These are phyloP conservation scores for Neurospora hispaniola DNA, from an alignment of 495 filamentous ascomycete genomes.

Conservation along the genomic window DNA sequence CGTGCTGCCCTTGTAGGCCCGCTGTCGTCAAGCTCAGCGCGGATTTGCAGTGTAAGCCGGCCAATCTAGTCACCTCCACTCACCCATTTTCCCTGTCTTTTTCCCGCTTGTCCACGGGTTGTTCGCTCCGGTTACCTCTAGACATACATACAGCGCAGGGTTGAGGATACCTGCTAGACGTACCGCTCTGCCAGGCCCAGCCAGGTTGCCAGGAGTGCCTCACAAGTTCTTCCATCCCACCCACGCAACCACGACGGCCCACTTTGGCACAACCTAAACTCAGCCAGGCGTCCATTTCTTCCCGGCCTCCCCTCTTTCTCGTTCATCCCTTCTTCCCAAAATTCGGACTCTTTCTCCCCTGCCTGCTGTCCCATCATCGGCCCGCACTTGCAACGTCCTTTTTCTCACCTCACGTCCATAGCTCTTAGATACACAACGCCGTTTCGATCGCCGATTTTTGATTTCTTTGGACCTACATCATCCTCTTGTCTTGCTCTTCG, in stretches of 20 bases:
- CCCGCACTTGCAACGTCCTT: not conserved
- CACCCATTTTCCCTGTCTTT: not conserved
- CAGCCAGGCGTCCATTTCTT: slow-evolving; percentile 4
- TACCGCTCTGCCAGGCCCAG: not conserved
- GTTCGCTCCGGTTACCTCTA: not conserved
- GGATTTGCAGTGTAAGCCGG: not conserved
- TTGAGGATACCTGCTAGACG: not conserved
- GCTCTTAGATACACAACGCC: slow-evolving; percentile 5
- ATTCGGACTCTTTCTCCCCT: slow-evolving; percentile 6
- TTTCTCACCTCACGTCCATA: slow-evolving; percentile 15
- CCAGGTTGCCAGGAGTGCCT: not conserved
- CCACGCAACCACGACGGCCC: slow-evolving; percentile 7
- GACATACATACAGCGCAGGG: not conserved
- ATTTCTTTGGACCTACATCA: not conserved
- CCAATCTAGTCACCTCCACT: not conserved
- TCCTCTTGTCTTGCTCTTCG: not conserved
- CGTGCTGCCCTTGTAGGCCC: not conserved
- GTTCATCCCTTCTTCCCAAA: slow-evolving; percentile 7
- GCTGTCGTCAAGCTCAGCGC: not conserved
- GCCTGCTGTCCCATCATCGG: slow-evolving; percentile 9
- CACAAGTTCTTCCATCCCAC: not conserved
- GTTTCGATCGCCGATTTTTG: slow-evolving; percentile 2
- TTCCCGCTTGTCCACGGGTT: not conserved
- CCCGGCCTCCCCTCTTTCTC: slow-evolving; percentile 6
- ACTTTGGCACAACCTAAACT: slow-evolving; percentile 4